Conservation (phyloP, 257 asterid genomes). For the Verbascum thapsus region DNA sequence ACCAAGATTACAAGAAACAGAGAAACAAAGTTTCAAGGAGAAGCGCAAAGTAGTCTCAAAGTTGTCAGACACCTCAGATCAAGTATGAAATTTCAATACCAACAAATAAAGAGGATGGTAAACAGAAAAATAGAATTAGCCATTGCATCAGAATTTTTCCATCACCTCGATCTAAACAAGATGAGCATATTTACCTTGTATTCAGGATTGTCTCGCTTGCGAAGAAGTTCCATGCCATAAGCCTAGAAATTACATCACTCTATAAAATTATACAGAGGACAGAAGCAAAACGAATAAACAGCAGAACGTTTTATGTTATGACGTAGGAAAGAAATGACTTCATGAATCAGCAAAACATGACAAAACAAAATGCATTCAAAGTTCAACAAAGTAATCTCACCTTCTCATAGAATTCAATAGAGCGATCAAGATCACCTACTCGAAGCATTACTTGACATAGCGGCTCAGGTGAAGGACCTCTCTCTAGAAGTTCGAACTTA, state of each 20-base stretch:
- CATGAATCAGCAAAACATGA: constrained; percentile 21
- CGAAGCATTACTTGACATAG: constrained; percentile 98
- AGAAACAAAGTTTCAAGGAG: too few species aligned
- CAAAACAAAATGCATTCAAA: neutral
- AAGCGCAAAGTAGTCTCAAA: too few species aligned
- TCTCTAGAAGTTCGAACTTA: constrained; percentile 92
- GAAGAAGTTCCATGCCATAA: constrained; percentile 95
- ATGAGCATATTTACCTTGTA: constrained; percentile 67
- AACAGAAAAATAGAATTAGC: neutral
- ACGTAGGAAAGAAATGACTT: neutral
- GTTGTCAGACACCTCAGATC: too few species aligned
- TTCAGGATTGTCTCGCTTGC: constrained; percentile 94
- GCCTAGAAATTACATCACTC: constrained; percentile 48
- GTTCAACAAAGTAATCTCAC: constrained; percentile 38
- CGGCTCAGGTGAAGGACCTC: constrained; percentile 98
- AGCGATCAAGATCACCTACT: constrained; percentile 93
- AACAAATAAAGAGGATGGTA: neutral
- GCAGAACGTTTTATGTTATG: neutral
- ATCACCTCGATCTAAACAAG: constrained; percentile 23
- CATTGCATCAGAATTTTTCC: constrained; percentile 5
- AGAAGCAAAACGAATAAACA: neutral
- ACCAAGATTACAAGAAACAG: too few species aligned
- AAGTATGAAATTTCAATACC: neutral
- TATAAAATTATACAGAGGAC: constrained; percentile 13
- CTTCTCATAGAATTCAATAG: constrained; percentile 88